Base-by-base conservation (phyloP, 768 basidiomycete species). In the Phylloporus sp. region DNA sequence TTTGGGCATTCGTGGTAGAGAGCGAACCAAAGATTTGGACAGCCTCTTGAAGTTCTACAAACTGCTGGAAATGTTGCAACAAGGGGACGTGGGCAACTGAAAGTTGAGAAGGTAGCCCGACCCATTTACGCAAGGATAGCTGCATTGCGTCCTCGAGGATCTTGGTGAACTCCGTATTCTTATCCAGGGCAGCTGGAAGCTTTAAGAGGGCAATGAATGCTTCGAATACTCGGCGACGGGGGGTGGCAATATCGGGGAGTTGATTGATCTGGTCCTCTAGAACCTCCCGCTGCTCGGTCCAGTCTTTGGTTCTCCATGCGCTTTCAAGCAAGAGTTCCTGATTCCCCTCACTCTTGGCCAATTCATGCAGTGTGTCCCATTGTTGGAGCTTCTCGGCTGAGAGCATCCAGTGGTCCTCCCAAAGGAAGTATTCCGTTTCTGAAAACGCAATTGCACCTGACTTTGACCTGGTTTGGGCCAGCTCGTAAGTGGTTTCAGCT, bases 341-440 rank as follows among this genome's bases (percentile, higher is more conserved):
- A 62, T 98, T 97, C 24, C 82, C 83, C 69, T 98, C 95, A 49
- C 76, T 82, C 58, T 85, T 84, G 2, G 92, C 93, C 18, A 99
- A 80, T 47, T 99, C 97, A 56, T 89, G 82, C 5, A 99, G 78
- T 20, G 88, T 81, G 53, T 99, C 97, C 97, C 97, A 99, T 55
- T 97, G 90, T 65, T 98, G 97, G 16, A 99, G 75, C 69, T 99
- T 99, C 72, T 95, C 91, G 1, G 93, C 87, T 1, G 94, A 80
- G 8, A 95, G 73, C 53, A 99, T 89, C 95, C 97, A 99, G 67
- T 99, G 97, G 66, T 99, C 97, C 62, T 99, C 97, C 97, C 97
- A 99, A 18, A 99, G 75, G 61, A 90, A 93, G 67, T 95, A 97
- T 68, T 99, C 97, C 2, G 88, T 78, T 68, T 99, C 97, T 12